Evolutionary conservation across 2,329 filamentous ascomycete genomes (phyloP).

Genomic region (Colletotrichum musicola): DNA sequence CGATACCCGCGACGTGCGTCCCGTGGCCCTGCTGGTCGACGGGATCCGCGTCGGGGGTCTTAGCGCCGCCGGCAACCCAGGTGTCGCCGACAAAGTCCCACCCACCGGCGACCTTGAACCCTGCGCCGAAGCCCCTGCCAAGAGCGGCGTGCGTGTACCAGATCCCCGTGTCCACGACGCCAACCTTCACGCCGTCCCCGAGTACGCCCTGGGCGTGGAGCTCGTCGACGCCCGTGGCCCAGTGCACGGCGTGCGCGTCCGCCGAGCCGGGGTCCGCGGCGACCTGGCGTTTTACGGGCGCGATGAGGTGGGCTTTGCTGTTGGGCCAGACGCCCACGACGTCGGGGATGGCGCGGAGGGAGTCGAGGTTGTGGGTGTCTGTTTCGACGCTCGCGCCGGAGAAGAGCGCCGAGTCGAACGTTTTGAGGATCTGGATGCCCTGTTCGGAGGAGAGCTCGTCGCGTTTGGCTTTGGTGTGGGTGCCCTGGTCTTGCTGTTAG

Average conservation of each 20-base stretch:
- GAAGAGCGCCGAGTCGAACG: conserved; percentile 34
- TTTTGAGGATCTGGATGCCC: conserved; percentile 31
- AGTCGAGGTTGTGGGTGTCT: conserved; percentile 31
- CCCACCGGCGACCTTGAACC: conserved; percentile 58
- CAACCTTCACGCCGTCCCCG: conserved; percentile 41
- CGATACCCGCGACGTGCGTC: conserved; percentile 49
- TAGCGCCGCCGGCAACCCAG: conserved; percentile 43
- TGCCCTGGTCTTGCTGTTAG: conserved; percentile 1
- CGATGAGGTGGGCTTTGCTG: conserved; percentile 21
- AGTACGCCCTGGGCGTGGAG: conserved; percentile 37
- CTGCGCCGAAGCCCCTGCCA: conserved; percentile 61
- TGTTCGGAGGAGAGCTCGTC: conserved; percentile 23
- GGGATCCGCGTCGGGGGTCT: conserved; percentile 52
- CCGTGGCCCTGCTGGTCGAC: conserved; percentile 45
- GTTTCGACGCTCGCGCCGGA: conserved; percentile 35
- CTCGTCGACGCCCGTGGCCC: conserved; percentile 40
- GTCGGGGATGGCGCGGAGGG: conserved; percentile 23
- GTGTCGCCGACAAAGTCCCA: conserved; percentile 58
- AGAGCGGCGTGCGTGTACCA: conserved; percentile 44
- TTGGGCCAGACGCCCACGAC: conserved; percentile 32
- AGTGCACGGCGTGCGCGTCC: conserved; percentile 30
- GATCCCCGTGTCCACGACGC: conserved; percentile 41
- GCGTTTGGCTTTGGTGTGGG: conserved; percentile 7
- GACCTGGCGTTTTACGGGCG: conserved; percentile 24
- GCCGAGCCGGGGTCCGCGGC: conserved; percentile 4